Evolutionary conservation across 164 flowering plant species (phyloP).

Genomic region (Sextonia rubra): DNA sequence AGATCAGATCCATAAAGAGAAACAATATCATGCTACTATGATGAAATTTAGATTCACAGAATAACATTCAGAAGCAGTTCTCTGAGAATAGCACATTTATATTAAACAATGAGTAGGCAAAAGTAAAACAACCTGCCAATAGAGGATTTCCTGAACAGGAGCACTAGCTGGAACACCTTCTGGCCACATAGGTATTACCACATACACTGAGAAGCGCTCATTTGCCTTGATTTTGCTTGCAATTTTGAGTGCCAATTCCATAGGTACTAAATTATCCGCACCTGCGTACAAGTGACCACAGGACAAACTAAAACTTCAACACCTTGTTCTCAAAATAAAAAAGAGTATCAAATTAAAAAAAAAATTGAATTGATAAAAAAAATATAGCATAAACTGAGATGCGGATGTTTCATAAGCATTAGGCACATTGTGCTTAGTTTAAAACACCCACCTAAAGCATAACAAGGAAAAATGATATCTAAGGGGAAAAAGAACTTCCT

Average conservation of each 20-base stretch:
- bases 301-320: neutral
- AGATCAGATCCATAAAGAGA: neutral
- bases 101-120: slow-evolving; percentile 2
- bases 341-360: neutral
- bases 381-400: neutral
- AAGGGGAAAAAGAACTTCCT: neutral
- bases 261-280: slow-evolving; percentile 70
- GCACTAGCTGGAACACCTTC: slow-evolving; percentile 65
- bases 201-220: slow-evolving; percentile 62
- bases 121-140: slow-evolving; percentile 60
- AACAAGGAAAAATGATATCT: no score
- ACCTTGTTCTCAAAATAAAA: neutral
- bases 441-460: no score
- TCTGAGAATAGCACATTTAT: neutral
- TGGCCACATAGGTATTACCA: slow-evolving; percentile 84
- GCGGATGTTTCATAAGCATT: neutral
- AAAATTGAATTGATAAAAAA: neutral
- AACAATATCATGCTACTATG: neutral
- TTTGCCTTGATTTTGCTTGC: slow-evolving; percentile 60
- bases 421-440: neutral
- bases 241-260: slow-evolving; percentile 78
- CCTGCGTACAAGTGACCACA: slow-evolving; percentile 33
- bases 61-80: no score
- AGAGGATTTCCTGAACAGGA: slow-evolving; percentile 73
- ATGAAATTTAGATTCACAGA: neutral